Evolutionary conservation across 2,329 filamentous ascomycete genomes (phyloP), one percentile per base, ranked within the genome.

Genomic region (Epichloe baconii): DNA sequence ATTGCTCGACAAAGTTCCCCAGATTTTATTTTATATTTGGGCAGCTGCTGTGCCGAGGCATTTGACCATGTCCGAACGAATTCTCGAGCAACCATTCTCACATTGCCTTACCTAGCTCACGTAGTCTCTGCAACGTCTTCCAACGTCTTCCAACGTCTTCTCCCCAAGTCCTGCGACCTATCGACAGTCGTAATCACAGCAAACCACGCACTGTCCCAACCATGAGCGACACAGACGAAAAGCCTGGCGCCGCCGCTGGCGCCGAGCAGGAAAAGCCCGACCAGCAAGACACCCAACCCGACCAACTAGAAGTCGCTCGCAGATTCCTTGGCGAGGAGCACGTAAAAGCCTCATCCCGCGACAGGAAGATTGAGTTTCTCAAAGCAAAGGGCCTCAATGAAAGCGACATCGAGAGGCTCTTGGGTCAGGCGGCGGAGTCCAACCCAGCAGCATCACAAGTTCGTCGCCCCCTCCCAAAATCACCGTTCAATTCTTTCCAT

Each of bases 281-380:
- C 21, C 55, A 31, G n/a, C 46, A 45, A 31, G 31, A 64, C 51
- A 54, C 49, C 37, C 54, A 57, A 7, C 58, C 66, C 41, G 59
- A 65, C 47, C 58, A 61, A 36, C 59, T 72, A 37, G 80, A 88
- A 15, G 80, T 88, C 62, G 88, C 89, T 31, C 75, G 77, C 43
- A 78, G 74, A 49, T 96, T 95, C 62, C 76, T 96, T 4, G 73
- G 86, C 48, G 84, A 94, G 54, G 80, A 86, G 7, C 73, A 76
- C 19, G 86, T 95, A 52, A 80, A 77, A 53, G 71, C 83, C 65
- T 80, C 84, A 36, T 74, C 84, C 0, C 74, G 75, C 44, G 83
- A 87, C 51, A 83, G 81, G 66, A 95, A 95, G 70, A 72, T 78
- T 19, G 77, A 78, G 7, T 95, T 95, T 58, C 70, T 96, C 1